Percentiles rank a stretch among this genome's conserved stretches.
Evolutionary conservation across 2,329 filamentous ascomycete species (phyloP).

Genomic region (Colletotrichum eremochloae): DNA sequence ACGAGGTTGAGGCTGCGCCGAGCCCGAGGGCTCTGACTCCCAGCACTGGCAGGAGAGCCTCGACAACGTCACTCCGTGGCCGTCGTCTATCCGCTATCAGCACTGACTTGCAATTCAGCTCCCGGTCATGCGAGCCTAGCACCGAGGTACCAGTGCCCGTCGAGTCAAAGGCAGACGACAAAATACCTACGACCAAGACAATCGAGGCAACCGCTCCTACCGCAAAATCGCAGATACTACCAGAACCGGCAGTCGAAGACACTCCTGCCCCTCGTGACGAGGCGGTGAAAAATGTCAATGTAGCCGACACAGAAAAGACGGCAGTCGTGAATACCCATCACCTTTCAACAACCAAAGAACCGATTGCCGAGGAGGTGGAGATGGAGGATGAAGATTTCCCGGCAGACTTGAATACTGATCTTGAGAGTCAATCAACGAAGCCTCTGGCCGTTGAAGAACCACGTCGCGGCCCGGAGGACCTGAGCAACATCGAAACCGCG

Average conservation of each 20-base stretch:
- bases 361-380: constrained; percentile 6
- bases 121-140: constrained; percentile 25
- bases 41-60: constrained; percentile 29
- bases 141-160: constrained; percentile 5
- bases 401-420: neutral
- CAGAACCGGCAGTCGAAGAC: neutral
- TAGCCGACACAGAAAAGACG: neutral
- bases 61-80: constrained; percentile 29
- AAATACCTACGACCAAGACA: neutral
- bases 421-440: neutral
- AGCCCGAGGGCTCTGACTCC: constrained; percentile 36
- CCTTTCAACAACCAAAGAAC: neutral
- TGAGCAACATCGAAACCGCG: neutral
- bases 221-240: constrained; percentile 2
- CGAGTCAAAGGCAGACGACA: constrained; percentile 4
- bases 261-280: neutral
- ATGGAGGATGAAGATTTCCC: neutral
- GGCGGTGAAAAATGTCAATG: neutral
- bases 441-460: neutral
- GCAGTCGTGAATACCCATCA: neutral
- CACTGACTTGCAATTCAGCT: constrained; percentile 29
- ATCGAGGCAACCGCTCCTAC: constrained; percentile 1
- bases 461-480: neutral
- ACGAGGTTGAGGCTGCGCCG: constrained; percentile 51
- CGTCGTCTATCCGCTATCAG: constrained; percentile 35